These are phyloP conservation scores for Dimargaris xerosporica DNA, from an alignment of 192 early-diverging fungal genomes.

Conservation along the genomic window DNA sequence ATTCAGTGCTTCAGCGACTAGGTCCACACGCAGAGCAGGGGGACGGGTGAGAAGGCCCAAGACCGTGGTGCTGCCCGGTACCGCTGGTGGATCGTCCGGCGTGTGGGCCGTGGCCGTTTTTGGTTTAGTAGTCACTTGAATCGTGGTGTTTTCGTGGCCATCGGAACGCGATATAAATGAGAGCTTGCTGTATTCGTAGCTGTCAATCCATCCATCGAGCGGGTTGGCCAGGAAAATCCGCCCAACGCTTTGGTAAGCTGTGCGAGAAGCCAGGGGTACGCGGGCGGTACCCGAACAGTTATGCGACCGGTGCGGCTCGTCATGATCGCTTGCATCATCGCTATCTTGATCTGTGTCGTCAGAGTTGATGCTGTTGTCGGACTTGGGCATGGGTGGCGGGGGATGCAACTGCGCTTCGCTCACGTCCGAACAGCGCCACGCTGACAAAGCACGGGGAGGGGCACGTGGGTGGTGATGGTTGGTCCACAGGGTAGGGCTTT, in stretches of 20 bases:
- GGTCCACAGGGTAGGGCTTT: constrained; percentile 4
- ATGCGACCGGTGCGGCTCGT: background rate
- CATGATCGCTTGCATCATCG: background rate
- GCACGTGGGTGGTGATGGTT: background rate
- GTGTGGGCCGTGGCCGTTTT: background rate
- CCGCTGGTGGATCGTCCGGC: background rate
- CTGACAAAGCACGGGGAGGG: background rate
- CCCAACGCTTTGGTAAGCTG: background rate
- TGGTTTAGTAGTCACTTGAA: background rate
- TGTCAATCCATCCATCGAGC: constrained; percentile 7
- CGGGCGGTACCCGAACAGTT: too few species aligned
- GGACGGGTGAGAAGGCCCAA: background rate
- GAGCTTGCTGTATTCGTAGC: background rate
- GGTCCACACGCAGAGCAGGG: background rate
- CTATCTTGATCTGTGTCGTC: background rate
- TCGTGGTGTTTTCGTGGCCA: background rate
- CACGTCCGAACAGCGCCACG: background rate
- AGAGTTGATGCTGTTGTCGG: background rate
- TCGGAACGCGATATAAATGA: background rate
- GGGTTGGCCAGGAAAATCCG: background rate
- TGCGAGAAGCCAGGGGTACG: too few species aligned
- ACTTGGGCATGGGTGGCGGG: background rate
- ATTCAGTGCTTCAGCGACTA: background rate
- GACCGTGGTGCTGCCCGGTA: background rate
- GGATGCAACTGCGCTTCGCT: background rate